These are phyloP conservation scores for Cytospora piceae DNA, from an alignment of 2,329 filamentous ascomycete species.

Conservation along the genomic window DNA sequence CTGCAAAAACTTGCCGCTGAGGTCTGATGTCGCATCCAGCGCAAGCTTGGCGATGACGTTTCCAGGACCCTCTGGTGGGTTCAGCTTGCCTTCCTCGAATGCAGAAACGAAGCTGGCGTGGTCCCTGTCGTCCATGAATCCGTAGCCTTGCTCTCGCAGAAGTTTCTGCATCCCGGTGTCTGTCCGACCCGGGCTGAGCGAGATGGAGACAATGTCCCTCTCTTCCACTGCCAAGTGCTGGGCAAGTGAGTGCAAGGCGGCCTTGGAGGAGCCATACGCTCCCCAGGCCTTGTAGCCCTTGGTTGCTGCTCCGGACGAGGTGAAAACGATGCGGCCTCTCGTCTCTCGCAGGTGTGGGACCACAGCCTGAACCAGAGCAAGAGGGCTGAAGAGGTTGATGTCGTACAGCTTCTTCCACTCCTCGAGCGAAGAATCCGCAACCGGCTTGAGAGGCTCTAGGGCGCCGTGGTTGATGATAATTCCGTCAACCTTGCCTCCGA, in stretches of 20 bases:
- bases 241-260: constrained; percentile 79
- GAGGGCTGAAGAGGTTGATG: constrained; percentile 82
- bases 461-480: constrained; percentile 88
- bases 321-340: constrained; percentile 74
- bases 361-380: constrained; percentile 75
- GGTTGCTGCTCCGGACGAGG: constrained; percentile 76
- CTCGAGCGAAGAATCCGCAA: constrained; percentile 69
- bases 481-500: constrained; percentile 77
- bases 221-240: constrained; percentile 77
- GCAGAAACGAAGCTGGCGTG: constrained; percentile 71
- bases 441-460: constrained; percentile 72
- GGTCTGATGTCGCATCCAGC: constrained; percentile 62
- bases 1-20: constrained; percentile 78
- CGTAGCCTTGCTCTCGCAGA: constrained; percentile 65
- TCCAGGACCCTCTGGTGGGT: constrained; percentile 83
- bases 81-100: constrained; percentile 70
- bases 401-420: constrained; percentile 80
- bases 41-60: constrained; percentile 83
- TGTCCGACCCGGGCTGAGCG: constrained; percentile 78
- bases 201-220: constrained; percentile 71
- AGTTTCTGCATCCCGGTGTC: constrained; percentile 91
- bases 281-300: constrained; percentile 74
- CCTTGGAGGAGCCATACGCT: constrained; percentile 81
- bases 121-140: constrained; percentile 55
- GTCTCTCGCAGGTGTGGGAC: constrained; percentile 69